Evolutionary conservation across 805 yeast genomes (phyloP).

Genomic region (Cyberlindnera euphorbiae): DNA sequence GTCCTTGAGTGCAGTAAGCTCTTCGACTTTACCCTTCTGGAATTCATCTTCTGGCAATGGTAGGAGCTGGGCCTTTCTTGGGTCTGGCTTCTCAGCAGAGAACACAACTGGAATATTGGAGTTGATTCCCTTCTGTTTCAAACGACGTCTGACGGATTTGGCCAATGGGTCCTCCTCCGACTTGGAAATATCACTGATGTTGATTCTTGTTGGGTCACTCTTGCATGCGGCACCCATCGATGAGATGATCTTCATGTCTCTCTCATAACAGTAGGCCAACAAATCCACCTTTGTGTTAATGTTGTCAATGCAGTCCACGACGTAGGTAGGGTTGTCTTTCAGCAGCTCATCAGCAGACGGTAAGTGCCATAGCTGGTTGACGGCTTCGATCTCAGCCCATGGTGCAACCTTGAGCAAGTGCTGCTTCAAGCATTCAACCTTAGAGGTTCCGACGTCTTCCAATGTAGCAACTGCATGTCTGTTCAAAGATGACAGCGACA

Average conservation of each 20-base stretch:
- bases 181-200: slow-evolving; percentile 80
- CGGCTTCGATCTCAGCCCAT: slow-evolving; percentile 82
- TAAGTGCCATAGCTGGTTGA: slow-evolving; percentile 72
- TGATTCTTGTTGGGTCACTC: slow-evolving; percentile 89
- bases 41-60: slow-evolving; percentile 83
- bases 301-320: slow-evolving; percentile 95
- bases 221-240: slow-evolving; percentile 98
- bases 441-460: slow-evolving; percentile 87
- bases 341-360: slow-evolving; percentile 60
- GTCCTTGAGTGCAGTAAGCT: slow-evolving; percentile 79
- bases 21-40: slow-evolving; percentile 78
- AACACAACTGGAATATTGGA: slow-evolving; percentile 82
- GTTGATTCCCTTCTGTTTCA: slow-evolving; percentile 72
- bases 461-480: slow-evolving; percentile 94
- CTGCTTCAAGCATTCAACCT: slow-evolving; percentile 73
- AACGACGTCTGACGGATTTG: slow-evolving; percentile 76
- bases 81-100: slow-evolving; percentile 95
- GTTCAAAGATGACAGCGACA: slow-evolving; percentile 83
- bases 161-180: slow-evolving; percentile 95
- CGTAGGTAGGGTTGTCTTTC: slow-evolving; percentile 56
- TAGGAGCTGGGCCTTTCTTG: slow-evolving; percentile 80
- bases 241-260: slow-evolving; percentile 65
- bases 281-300: slow-evolving; percentile 95
- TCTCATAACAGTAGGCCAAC: slow-evolving; percentile 61
- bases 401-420: slow-evolving; percentile 79